Base-by-base conservation (phyloP, 148 eudicot genomes). In the Spergularia bocconei region DNA sequence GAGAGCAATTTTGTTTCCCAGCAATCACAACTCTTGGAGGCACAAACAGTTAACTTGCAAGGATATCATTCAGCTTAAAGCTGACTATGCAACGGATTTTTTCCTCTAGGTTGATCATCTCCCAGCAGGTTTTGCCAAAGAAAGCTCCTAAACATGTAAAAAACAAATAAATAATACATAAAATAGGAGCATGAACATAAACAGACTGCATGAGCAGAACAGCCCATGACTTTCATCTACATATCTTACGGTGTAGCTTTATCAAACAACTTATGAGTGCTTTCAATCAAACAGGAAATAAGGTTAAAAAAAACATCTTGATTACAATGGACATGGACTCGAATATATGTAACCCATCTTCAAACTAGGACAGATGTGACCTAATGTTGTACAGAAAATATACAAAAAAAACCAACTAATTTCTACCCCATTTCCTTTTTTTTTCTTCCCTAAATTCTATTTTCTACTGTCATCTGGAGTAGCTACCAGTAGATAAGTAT, bases 201-300 rank as follows among this genome's bases (percentile, higher is more conserved):
- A 39, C 55, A 48, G 23, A 65, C 17, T 65, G 52, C 39, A 65
- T 65, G 52, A 44, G 23, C 51, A 65, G 67, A 65, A 39, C 23
- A 7, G 51, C 39, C 13, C 51, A 65, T 41, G 41, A 23, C 67
- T 13, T 65, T 65, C 69, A 65, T 65, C 21, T 65, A 65, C 39
- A 16, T 5, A 13, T 63, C 19, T 16, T 0, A 10, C 4, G n/a
- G 17, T 25, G 12, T 29, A 4, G 3, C 65, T 14, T 29, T 21
- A 3, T 61, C 14, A 13, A 61, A 61, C 38, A 23, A 61, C 11
- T 61, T 61, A 29, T 16, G 39, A 29, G 33, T 61, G 65, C 3
- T 12, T 10, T 61, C 16, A 15, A 15, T 21, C 65, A 61, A 61
- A 16, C n/a, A 55, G 4, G 59, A 55, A 55, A 17, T 16, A 55